Conservation (phyloP, 2,329 filamentous ascomycete species). For the Trichoderma polysporum region DNA sequence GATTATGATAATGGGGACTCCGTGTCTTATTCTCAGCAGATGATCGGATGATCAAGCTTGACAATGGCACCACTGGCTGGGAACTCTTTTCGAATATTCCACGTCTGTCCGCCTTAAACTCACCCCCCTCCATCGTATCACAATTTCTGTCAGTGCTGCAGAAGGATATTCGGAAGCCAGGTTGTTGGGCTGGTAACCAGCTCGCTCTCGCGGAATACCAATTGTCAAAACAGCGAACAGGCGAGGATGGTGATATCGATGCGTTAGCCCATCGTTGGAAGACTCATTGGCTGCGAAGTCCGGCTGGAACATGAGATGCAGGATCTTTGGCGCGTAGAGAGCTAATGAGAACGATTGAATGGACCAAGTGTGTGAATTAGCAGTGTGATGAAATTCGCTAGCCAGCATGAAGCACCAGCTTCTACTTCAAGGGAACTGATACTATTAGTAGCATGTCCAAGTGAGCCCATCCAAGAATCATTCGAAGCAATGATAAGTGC, state of each 20-base stretch:
- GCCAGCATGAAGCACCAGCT: conserved; percentile 6
- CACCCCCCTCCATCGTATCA: background rate
- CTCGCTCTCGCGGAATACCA: background rate
- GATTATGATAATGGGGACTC: background rate
- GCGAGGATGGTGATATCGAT: background rate
- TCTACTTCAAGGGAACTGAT: background rate
- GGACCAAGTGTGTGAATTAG: background rate
- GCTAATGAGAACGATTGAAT: conserved; percentile 8
- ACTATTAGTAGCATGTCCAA: background rate
- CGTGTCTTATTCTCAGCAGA: conserved; percentile 16
- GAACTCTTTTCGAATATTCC: background rate
- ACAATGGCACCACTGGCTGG: conserved; percentile 8
- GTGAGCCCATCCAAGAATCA: background rate
- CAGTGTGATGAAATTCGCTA: conserved; percentile 5
- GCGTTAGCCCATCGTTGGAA: background rate
- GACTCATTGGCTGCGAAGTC: background rate
- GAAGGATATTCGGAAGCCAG: background rate
- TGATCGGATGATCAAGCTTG: conserved; percentile 13
- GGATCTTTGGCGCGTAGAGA: conserved; percentile 17
- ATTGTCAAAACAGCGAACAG: background rate
- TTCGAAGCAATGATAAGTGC: background rate
- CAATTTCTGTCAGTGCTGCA: background rate
- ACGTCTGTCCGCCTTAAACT: background rate
- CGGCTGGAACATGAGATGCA: background rate
- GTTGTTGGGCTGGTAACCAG: background rate